Evolutionary conservation across 805 yeast species (phyloP).

Genomic region (Blastobotrys peoriensis): DNA sequence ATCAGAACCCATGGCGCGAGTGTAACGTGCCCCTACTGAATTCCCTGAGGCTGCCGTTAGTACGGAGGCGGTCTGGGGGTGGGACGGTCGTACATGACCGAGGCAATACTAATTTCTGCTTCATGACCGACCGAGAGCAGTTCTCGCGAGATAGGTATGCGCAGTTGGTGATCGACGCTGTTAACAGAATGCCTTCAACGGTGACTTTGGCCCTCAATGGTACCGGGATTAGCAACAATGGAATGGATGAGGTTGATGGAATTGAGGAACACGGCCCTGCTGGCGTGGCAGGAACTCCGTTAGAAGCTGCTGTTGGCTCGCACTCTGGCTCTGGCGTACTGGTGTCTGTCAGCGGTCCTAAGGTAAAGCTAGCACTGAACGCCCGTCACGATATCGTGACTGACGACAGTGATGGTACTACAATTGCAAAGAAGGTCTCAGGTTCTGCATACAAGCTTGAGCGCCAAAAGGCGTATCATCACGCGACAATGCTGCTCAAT

Average conservation of each 20-base stretch:
- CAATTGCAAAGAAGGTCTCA: slow-evolving; percentile 51
- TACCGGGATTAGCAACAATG: not conserved
- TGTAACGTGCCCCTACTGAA: slow-evolving; percentile 54
- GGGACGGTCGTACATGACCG: slow-evolving; percentile 94
- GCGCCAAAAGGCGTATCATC: slow-evolving; percentile 79
- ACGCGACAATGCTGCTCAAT: slow-evolving; percentile 85
- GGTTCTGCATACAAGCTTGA: slow-evolving; percentile 92
- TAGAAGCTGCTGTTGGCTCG: slow-evolving; percentile 1
- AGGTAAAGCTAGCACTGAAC: slow-evolving; percentile 44
- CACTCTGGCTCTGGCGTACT: not conserved
- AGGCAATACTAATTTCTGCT: slow-evolving; percentile 85
- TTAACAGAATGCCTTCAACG: slow-evolving; percentile 24
- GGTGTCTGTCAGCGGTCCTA: slow-evolving; percentile 10
- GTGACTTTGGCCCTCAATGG: not conserved
- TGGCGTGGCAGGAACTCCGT: slow-evolving; percentile 3
- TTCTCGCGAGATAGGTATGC: slow-evolving; percentile 56
- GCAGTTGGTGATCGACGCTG: slow-evolving; percentile 38
- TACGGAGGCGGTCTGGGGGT: slow-evolving; percentile 86
- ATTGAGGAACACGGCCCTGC: not conserved
- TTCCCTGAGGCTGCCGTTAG: slow-evolving; percentile 50
- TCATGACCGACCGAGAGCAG: slow-evolving; percentile 58
- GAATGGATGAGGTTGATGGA: not conserved
- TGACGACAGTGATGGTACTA: slow-evolving; percentile 8
- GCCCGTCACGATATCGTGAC: slow-evolving; percentile 75
- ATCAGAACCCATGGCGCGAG: slow-evolving; percentile 93